A percentile compares a stretch with the other conserved stretches of the same genome.
phyloP scores from a whole-genome alignment of 208 protist genomes.

The Leishmania martiniquensis region DNA sequence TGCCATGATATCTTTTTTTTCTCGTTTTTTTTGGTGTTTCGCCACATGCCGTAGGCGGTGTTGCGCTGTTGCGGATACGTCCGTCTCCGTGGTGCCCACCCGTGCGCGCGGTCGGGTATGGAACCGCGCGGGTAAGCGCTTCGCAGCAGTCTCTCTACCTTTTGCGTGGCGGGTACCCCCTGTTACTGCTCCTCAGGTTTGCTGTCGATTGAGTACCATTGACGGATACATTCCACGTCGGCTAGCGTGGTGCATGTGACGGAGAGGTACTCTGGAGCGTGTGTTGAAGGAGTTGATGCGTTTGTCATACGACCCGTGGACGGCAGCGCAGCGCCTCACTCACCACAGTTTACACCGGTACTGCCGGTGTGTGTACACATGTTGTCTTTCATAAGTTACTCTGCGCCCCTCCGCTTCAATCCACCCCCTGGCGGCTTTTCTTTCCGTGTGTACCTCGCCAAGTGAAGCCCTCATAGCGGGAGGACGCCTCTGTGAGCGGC shows the following conservation, averaged over 20 bases:
- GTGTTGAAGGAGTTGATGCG: neutral
- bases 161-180: neutral
- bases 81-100: neutral
- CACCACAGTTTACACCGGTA: neutral
- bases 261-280: neutral
- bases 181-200: neutral
- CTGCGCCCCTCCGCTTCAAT: neutral
- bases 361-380: neutral
- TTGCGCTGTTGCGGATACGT: too few relatives aligned
- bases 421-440: neutral
- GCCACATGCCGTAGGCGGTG: neutral
- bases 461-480: neutral
- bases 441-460: neutral
- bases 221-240: neutral
- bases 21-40: neutral
- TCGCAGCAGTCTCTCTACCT: neutral
- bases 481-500: too few relatives aligned
- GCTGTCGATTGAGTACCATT: neutral
- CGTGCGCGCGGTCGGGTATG: neutral
- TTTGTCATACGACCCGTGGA: neutral
- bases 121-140: neutral
- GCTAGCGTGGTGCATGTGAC: neutral
- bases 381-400: neutral
- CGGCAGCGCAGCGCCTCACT: neutral
- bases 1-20: neutral